Evolutionary conservation across 208 protist genomes (phyloP).

Genomic region (Crithidia bombi): DNA sequence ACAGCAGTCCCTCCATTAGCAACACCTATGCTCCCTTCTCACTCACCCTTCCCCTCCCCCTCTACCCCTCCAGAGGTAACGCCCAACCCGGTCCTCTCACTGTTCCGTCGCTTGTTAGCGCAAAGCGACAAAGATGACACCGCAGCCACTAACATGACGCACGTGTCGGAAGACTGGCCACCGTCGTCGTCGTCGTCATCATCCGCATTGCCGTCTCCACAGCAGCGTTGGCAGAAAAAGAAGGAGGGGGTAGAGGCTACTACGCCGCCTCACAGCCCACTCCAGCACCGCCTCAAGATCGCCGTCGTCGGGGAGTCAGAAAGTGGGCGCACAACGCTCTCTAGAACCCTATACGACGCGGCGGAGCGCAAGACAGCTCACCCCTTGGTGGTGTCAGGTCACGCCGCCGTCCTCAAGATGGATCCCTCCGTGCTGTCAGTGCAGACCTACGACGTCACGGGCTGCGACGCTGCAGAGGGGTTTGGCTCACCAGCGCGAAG

Average conservation of each 20-base stretch:
- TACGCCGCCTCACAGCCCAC: neutral
- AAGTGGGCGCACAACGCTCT: slow-evolving; percentile 25
- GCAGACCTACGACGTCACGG: slow-evolving; percentile 23
- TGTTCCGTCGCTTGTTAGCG: slow-evolving; percentile 2
- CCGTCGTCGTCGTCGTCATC: neutral
- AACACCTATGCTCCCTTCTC: neutral
- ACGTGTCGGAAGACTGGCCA: no score
- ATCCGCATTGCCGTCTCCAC: neutral
- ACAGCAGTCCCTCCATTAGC: no score
- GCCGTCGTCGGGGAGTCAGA: slow-evolving; percentile 24
- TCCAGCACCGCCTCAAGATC: slow-evolving; percentile 17
- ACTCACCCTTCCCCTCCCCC: neutral
- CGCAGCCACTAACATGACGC: neutral
- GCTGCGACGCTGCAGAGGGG: neutral
- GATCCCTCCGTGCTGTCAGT: slow-evolving; percentile 6
- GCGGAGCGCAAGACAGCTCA: neutral
- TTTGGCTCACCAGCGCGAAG: neutral
- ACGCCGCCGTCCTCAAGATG: slow-evolving; percentile 11
- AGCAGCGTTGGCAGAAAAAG: neutral
- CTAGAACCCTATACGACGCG: neutral
- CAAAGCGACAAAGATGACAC: neutral
- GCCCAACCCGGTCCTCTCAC: neutral
- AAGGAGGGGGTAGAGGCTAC: neutral
- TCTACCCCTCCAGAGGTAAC: neutral
- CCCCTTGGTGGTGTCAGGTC: slow-evolving; percentile 17